Conservation (phyloP, 2,329 filamentous ascomycete species). For the Epichloe typhina region DNA sequence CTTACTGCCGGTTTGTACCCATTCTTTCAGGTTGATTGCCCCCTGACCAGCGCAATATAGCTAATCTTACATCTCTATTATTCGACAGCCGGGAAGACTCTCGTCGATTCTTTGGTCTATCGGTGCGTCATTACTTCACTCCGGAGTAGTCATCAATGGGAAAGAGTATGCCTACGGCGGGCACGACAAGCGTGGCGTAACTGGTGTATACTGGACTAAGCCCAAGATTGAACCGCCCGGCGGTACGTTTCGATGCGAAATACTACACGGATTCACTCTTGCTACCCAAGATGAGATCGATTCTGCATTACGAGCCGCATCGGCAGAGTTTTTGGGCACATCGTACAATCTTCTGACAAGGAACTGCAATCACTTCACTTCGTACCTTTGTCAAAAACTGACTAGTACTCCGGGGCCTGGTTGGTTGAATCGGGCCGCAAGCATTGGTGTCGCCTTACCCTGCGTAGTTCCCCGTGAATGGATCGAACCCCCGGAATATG, state of each 20-base stretch:
- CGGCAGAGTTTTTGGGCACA: constrained; percentile 59
- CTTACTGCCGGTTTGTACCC: constrained; percentile 47
- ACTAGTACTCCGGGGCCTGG: constrained; percentile 56
- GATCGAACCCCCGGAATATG: constrained; percentile 70
- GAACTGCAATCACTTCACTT: constrained; percentile 86
- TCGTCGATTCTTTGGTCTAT: constrained; percentile 68
- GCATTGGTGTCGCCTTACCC: constrained; percentile 65
- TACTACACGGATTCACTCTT: constrained; percentile 70
- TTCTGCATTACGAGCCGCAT: constrained; percentile 52
- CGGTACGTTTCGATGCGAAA: constrained; percentile 60
- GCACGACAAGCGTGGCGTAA: constrained; percentile 55
- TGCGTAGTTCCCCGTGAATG: constrained; percentile 74
- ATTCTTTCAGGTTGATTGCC: neutral
- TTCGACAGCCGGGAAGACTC: constrained; percentile 51
- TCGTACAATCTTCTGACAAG: constrained; percentile 70
- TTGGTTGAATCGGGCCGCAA: constrained; percentile 77
- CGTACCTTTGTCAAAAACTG: constrained; percentile 58
- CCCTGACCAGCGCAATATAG: neutral
- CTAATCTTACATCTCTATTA: constrained; percentile 2
- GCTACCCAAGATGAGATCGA: constrained; percentile 57
- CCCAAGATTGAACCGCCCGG: constrained; percentile 62
- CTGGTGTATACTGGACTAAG: constrained; percentile 73
- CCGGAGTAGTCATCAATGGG: constrained; percentile 68
- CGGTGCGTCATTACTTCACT: constrained; percentile 67
- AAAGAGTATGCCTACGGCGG: constrained; percentile 78